A percentile compares a stretch with the other conserved stretches of the same genome.
Conservation (phyloP, 2,329 filamentous ascomycete genomes). For the Penicillium capsulatum region DNA sequence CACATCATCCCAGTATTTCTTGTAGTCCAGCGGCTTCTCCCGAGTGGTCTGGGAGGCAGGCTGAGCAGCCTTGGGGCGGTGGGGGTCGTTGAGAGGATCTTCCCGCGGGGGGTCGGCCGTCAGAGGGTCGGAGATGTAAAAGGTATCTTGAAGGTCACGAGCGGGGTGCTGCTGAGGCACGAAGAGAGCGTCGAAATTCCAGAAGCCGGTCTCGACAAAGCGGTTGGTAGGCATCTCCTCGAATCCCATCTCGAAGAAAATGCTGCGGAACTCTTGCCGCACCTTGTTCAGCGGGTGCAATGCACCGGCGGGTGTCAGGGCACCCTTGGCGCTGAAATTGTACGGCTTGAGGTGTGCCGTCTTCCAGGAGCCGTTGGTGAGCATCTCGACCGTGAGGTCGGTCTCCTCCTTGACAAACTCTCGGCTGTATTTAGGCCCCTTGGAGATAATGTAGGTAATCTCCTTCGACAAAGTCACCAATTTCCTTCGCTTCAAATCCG, state of each 20-base stretch:
- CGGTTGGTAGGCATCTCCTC: constrained; percentile 95
- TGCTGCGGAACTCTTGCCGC: constrained; percentile 88
- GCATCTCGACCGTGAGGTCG: constrained; percentile 90
- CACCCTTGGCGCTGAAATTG: constrained; percentile 68
- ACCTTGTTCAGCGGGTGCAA: constrained; percentile 77
- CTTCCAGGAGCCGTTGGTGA: constrained; percentile 83
- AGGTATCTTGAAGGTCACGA: constrained; percentile 94
- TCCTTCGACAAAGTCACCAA: constrained; percentile 78
- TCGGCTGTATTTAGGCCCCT: constrained; percentile 82
- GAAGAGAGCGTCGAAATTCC: constrained; percentile 97
- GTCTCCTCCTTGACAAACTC: constrained; percentile 92
- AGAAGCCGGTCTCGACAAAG: constrained; percentile 95
- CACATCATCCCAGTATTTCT: constrained; percentile 84
- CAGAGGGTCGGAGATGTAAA: constrained; percentile 91
- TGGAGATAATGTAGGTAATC: constrained; percentile 75
- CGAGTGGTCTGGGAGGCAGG: constrained; percentile 43
- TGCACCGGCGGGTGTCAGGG: constrained; percentile 46
- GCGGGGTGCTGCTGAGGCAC: constrained; percentile 97
- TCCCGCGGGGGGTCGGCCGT: constrained; percentile 63
- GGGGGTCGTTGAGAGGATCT: constrained; percentile 47
- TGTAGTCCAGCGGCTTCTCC: constrained; percentile 60
- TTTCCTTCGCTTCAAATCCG: constrained; percentile 88
- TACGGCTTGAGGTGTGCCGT: constrained; percentile 81
- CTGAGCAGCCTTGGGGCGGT: constrained; percentile 38
- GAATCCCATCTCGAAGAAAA: constrained; percentile 99